Percentiles rank a stretch among this genome's conserved stretches.
phyloP scores from a whole-genome alignment of 1,139 yeast genomes.

The Geotrichum candidum region DNA sequence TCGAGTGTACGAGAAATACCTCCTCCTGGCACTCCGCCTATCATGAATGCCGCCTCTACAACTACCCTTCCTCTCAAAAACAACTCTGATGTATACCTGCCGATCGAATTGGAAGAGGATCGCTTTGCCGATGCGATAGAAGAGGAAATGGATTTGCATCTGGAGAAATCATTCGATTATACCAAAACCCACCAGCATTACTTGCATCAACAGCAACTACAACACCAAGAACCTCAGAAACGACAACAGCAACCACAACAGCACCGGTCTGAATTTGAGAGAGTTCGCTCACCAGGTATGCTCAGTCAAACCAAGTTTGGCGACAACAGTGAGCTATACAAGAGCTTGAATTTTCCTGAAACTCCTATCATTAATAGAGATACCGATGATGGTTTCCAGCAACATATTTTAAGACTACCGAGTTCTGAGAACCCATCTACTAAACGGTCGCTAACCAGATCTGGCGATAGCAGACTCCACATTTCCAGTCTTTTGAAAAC shows the following conservation, averaged over 20 bases:
- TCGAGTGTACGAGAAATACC: background rate
- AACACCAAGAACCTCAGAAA: background rate
- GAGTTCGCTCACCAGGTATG: background rate
- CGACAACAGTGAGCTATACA: slow-evolving; percentile 1
- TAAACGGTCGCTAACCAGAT: background rate
- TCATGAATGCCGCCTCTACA: background rate
- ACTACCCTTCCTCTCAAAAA: background rate
- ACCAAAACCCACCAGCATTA: background rate
- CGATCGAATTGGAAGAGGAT: slow-evolving; percentile 35
- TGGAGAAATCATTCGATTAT: background rate
- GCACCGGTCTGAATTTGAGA: background rate
- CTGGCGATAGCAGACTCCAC: slow-evolving; percentile 2
- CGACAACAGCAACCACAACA: background rate
- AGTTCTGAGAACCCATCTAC: background rate
- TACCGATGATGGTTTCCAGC: slow-evolving; percentile 4
- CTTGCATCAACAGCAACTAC: background rate
- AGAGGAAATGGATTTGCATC: slow-evolving; percentile 12
- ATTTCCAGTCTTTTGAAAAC: slow-evolving; percentile 9
- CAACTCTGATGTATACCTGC: slow-evolving; percentile 23
- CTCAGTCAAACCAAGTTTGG: background rate
- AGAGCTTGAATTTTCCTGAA: slow-evolving; percentile 6
- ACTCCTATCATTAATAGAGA: slow-evolving; percentile 9
- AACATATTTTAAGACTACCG: background rate
- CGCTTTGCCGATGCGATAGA: slow-evolving; percentile 1
- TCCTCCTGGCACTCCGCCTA: background rate